A percentile compares a stretch with the other conserved stretches of the same genome.
phyloP scores from a whole-genome alignment of 192 early-diverging fungal genomes.

The Linderina pennispora region DNA sequence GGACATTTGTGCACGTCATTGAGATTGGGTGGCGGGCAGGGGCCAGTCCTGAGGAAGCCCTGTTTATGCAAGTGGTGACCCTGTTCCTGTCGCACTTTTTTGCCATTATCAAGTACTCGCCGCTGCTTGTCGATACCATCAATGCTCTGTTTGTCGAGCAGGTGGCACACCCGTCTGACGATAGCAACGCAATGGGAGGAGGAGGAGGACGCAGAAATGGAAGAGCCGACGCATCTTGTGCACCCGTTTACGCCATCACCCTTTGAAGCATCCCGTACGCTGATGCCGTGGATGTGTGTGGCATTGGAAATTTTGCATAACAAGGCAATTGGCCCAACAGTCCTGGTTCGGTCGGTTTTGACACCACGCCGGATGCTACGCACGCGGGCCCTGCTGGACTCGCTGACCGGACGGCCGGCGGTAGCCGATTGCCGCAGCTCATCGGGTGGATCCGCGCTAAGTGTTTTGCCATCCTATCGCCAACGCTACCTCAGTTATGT shows the following conservation, averaged over 20 bases:
- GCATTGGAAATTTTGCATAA: constrained; percentile 31
- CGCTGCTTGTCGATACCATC: constrained; percentile 27
- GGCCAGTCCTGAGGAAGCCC: constrained; percentile 22
- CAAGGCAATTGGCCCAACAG: constrained; percentile 43
- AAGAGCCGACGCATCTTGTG: neutral
- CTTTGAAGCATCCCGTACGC: constrained; percentile 27
- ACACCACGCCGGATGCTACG: constrained; percentile 40
- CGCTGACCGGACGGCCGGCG: constrained; percentile 25
- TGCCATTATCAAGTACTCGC: constrained; percentile 36
- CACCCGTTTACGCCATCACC: constrained; percentile 36
- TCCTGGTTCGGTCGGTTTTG: constrained; percentile 34
- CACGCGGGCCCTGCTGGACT: constrained; percentile 38
- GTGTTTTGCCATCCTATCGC: too few species aligned
- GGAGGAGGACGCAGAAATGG: neutral
- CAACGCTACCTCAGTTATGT: too few species aligned
- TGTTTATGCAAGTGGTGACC: constrained; percentile 43
- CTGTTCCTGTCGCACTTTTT: constrained; percentile 43
- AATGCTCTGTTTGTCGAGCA: constrained; percentile 24
- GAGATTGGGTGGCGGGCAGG: constrained; percentile 24
- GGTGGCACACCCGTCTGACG: too few species aligned
- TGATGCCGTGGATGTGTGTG: constrained; percentile 38
- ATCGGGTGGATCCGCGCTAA: constrained; percentile 8
- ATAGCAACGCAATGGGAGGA: neutral
- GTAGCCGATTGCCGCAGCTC: constrained; percentile 23
- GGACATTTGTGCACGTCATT: constrained; percentile 25